These are phyloP conservation scores for Salix caprea DNA, from an alignment of 345 rosid species.

Conservation along the genomic window DNA sequence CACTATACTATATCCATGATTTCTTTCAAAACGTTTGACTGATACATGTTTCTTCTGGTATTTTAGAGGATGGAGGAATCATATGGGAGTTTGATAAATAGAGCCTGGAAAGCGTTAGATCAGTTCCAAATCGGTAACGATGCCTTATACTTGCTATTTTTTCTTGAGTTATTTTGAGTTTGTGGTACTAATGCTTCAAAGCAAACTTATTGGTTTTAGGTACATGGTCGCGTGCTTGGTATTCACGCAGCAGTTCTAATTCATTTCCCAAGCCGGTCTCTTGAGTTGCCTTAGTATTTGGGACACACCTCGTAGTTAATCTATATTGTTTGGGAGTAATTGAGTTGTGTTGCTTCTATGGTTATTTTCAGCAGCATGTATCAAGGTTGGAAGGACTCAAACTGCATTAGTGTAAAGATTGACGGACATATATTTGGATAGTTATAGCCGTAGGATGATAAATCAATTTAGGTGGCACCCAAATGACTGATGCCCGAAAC, in stretches of 20 bases:
- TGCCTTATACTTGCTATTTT: not conserved
- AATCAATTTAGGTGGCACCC: no score
- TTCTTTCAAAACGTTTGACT: not conserved
- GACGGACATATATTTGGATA: no score
- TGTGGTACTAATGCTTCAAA: not conserved
- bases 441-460: no score
- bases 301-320: not conserved
- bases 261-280: not conserved
- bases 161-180: not conserved
- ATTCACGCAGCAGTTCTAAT: not conserved
- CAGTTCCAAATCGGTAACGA: not conserved
- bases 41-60: not conserved
- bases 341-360: not conserved
- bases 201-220: not conserved
- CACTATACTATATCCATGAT: no score
- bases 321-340: not conserved
- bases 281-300: not conserved
- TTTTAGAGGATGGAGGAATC: conserved; percentile 58
- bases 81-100: conserved; percentile 62
- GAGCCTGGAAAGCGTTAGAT: not conserved
- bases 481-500: no score
- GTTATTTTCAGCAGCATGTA: not conserved
- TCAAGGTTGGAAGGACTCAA: no score
- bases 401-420: no score
- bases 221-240: not conserved